Evolutionary conservation across 768 basidiomycete genomes (phyloP).

Genomic region (Royoungia palumana): DNA sequence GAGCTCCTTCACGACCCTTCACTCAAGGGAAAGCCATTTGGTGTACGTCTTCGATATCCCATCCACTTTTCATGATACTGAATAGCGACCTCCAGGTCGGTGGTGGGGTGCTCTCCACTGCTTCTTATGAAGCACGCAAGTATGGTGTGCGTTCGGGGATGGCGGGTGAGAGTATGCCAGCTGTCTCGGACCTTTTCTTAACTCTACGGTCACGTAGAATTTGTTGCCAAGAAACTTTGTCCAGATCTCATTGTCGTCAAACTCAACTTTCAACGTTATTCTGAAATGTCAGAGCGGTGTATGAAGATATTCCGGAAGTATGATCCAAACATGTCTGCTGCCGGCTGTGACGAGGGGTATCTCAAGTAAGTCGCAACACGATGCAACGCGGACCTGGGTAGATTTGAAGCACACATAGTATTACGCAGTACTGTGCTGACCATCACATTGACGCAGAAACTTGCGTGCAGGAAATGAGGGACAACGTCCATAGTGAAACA

Average conservation of each 20-base stretch:
- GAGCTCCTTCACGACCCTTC: conserved; percentile 65
- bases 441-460: conserved; percentile 62
- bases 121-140: conserved; percentile 89
- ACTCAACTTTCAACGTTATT: conserved; percentile 58
- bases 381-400: not conserved
- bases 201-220: conserved; percentile 48
- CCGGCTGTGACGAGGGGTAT: conserved; percentile 89
- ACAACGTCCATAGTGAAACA: conserved; percentile 70
- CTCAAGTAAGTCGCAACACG: conserved; percentile 59
- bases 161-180: conserved; percentile 59
- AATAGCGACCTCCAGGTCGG: conserved; percentile 54
- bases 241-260: conserved; percentile 76
- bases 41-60: conserved; percentile 39
- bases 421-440: conserved; percentile 78
- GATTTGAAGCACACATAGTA: conserved; percentile 42
- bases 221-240: conserved; percentile 91
- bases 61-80: not conserved
- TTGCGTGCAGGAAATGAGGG: conserved; percentile 78
- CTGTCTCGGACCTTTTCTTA: not conserved
- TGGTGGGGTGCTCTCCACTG: conserved; percentile 79
- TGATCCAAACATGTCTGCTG: conserved; percentile 70
- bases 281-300: conserved; percentile 66
- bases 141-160: conserved; percentile 92
- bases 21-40: conserved; percentile 71
- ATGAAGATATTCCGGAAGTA: conserved; percentile 68